These are phyloP conservation scores for Neurospora intermedia DNA, from an alignment of 495 filamentous ascomycete species.

Conservation along the genomic window DNA sequence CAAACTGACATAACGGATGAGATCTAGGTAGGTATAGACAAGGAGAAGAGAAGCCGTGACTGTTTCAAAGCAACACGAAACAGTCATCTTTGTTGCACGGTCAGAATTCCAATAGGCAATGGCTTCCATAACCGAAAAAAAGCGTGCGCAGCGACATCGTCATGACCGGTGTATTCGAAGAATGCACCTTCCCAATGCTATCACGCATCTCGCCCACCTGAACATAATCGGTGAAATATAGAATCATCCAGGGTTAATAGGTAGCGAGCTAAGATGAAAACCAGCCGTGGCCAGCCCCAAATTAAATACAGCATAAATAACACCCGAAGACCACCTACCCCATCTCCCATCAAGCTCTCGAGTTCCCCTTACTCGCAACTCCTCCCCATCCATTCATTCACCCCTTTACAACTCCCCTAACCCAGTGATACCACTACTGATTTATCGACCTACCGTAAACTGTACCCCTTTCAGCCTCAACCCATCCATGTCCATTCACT, in stretches of 20 bases:
- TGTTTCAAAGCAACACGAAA: not conserved
- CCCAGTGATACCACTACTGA: not conserved
- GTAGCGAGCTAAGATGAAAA: not conserved
- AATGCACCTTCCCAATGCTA: not conserved
- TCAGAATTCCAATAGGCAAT: not conserved
- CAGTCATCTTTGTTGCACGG: not conserved
- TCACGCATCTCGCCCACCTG: not conserved
- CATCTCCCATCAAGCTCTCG: not conserved
- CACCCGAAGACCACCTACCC: not conserved
- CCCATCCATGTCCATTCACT: not conserved
- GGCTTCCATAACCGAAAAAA: not conserved
- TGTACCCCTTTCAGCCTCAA: not conserved
- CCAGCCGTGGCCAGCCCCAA: not conserved
- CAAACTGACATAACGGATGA: not conserved
- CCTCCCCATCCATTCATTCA: not conserved
- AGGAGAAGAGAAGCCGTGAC: not conserved
- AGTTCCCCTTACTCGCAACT: not conserved
- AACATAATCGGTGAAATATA: not conserved
- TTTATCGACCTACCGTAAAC: not conserved
- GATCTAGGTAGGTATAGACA: not conserved
- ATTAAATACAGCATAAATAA: too few species aligned
- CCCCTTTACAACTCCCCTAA: not conserved
- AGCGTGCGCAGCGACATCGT: not conserved
- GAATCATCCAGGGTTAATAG: not conserved
- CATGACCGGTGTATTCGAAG: not conserved